phyloP scores from a whole-genome alignment of 306 rosid genomes.

The Aeschynomene evenia region DNA sequence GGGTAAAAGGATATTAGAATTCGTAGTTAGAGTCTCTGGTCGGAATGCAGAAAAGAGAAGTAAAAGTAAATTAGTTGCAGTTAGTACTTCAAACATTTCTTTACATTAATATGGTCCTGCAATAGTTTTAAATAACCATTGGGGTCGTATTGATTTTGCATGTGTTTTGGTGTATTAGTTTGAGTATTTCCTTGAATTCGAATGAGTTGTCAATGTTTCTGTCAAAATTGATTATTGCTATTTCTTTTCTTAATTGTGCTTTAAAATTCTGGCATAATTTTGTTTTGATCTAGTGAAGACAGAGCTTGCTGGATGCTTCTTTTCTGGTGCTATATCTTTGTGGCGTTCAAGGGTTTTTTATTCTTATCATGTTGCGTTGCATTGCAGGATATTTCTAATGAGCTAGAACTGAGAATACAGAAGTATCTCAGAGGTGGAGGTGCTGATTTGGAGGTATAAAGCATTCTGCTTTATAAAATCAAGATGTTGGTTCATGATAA shows the following conservation, averaged over 20 bases:
- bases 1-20: not conserved
- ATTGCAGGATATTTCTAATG: slow-evolving; percentile 58
- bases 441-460: slow-evolving; percentile 63
- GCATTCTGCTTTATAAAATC: not conserved
- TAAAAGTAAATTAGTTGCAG: not conserved
- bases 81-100: too few relatives aligned
- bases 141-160: too few relatives aligned
- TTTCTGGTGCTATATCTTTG: not conserved
- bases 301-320: not conserved
- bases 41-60: not conserved
- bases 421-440: slow-evolving; percentile 84
- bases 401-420: slow-evolving; percentile 50
- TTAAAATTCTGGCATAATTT: not conserved
- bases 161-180: not conserved
- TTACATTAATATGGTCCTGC: too few relatives aligned
- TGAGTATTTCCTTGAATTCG: too few relatives aligned
- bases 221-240: not conserved
- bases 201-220: not conserved
- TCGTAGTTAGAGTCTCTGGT: not conserved
- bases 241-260: not conserved
- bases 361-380: not conserved
- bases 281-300: not conserved
- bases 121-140: too few relatives aligned
- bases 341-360: not conserved
- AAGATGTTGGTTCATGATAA: not conserved